phyloP scores from a whole-genome alignment of 176 grass and related monocot genomes.

The Puccinellia tenuiflora region DNA sequence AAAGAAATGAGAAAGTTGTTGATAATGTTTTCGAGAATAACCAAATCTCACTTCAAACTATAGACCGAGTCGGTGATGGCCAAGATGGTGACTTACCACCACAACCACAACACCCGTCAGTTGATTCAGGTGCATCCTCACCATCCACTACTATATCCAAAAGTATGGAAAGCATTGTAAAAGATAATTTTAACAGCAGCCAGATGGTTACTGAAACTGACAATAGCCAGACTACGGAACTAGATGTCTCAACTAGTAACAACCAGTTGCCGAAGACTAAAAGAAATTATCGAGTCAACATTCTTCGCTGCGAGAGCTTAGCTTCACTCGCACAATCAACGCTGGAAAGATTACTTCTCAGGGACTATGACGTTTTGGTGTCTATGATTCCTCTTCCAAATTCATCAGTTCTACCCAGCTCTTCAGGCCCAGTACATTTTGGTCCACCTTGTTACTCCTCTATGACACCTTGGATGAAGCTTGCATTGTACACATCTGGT shows the following conservation, averaged over 20 bases:
- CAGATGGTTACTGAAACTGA: neutral
- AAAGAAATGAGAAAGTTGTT: neutral
- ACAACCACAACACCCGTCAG: neutral
- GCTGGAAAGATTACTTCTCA: constrained; percentile 68
- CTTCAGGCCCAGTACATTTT: constrained; percentile 67
- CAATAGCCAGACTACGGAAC: neutral
- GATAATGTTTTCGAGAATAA: constrained; percentile 9
- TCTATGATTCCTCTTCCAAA: constrained; percentile 91
- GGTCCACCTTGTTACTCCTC: constrained; percentile 92
- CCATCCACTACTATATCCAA: neutral
- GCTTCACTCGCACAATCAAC: constrained; percentile 64
- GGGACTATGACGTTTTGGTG: constrained; percentile 88
- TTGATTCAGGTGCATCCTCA: constrained; percentile 26
- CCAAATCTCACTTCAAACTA: neutral
- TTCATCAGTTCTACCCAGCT: constrained; percentile 60
- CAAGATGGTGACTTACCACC: neutral
- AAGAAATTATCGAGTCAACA: constrained; percentile 81
- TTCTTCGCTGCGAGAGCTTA: constrained; percentile 93
- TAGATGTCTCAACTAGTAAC: constrained; percentile 14
- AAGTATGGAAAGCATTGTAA: constrained; percentile 9
- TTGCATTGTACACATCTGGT: constrained; percentile 67
- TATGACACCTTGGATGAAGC: constrained; percentile 97
- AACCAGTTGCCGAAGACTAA: constrained; percentile 32
- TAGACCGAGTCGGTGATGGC: neutral
- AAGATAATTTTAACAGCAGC: neutral